A percentile compares a stretch with the other conserved stretches of the same genome.
These are phyloP conservation scores for Cynanchum wilfordii DNA, from an alignment of 257 asterid species.

Conservation along the genomic window DNA sequence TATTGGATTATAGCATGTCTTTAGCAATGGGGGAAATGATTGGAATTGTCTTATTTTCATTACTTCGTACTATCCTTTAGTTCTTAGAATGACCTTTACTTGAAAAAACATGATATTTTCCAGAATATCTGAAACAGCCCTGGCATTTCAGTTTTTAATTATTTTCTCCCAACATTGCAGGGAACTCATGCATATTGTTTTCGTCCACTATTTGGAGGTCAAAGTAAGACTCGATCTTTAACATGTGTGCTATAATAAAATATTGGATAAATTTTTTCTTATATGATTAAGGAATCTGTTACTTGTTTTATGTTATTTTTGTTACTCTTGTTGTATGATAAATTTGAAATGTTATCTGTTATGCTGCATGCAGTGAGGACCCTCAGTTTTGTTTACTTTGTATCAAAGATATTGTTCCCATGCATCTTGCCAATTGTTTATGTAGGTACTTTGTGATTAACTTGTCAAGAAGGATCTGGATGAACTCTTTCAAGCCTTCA, in stretches of 20 bases:
- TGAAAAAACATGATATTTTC: neutral
- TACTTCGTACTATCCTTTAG: neutral
- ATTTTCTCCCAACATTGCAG: slow-evolving; percentile 48
- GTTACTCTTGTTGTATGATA: neutral
- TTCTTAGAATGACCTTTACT: neutral
- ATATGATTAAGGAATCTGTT: neutral
- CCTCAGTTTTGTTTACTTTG: neutral
- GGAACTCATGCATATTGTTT: slow-evolving; percentile 94
- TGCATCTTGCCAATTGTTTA: too few relatives aligned
- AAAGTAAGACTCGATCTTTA: slow-evolving; percentile 51
- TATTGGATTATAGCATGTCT: neutral
- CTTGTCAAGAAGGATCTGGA: neutral
- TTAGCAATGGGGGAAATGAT: neutral
- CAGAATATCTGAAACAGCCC: neutral
- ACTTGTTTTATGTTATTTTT: neutral
- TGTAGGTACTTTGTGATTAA: neutral
- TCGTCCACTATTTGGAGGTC: slow-evolving; percentile 98
- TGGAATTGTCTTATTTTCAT: neutral
- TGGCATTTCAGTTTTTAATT: slow-evolving; percentile 25
- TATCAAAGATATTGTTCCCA: neutral
- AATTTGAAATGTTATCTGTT: neutral
- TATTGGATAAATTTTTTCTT: neutral
- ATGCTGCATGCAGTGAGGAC: neutral
- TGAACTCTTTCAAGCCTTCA: neutral
- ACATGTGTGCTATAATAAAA: neutral